Conservation (phyloP, 768 basidiomycete species). For the Gyrodon lividus region DNA sequence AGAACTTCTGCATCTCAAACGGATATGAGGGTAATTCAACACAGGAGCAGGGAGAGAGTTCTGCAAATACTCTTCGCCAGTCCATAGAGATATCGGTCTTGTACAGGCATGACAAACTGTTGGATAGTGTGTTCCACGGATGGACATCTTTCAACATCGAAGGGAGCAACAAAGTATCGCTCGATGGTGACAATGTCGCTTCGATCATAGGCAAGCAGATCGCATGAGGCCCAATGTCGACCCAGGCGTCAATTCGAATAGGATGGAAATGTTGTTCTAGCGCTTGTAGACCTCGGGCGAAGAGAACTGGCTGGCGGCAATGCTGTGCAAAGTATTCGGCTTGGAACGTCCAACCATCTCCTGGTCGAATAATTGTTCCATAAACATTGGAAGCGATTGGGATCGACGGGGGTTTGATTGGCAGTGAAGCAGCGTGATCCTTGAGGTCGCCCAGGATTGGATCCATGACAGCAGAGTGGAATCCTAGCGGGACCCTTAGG, state of each 20-base stretch:
- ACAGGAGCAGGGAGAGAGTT: slow-evolving; percentile 41
- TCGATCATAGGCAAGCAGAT: slow-evolving; percentile 57
- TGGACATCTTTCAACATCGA: slow-evolving; percentile 49
- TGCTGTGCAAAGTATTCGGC: slow-evolving; percentile 55
- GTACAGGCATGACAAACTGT: slow-evolving; percentile 51
- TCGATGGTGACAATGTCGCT: slow-evolving; percentile 25
- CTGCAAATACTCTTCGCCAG: slow-evolving; percentile 56
- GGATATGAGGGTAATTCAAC: slow-evolving; percentile 65
- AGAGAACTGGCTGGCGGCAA: slow-evolving; percentile 49
- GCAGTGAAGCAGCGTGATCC: slow-evolving; percentile 36
- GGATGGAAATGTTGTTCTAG: slow-evolving; percentile 30
- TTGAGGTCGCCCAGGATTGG: slow-evolving; percentile 53
- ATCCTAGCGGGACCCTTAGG: slow-evolving; percentile 59
- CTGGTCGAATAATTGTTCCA: slow-evolving; percentile 52
- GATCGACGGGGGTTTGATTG: slow-evolving; percentile 47
- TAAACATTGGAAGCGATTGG: slow-evolving; percentile 63
- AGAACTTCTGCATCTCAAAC: slow-evolving; percentile 54
- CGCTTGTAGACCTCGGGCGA: slow-evolving; percentile 46
- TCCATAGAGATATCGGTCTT: slow-evolving; percentile 37
- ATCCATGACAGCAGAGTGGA: slow-evolving; percentile 65
- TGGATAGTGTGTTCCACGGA: slow-evolving; percentile 45
- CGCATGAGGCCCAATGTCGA: slow-evolving; percentile 62
- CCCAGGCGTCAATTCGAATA: slow-evolving; percentile 44
- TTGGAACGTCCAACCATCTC: slow-evolving; percentile 47
- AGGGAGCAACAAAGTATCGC: slow-evolving; percentile 41